phyloP scores from a whole-genome alignment of 805 yeast species.

The baker's yeast (Saccharomyces cerevisiae) region DNA sequence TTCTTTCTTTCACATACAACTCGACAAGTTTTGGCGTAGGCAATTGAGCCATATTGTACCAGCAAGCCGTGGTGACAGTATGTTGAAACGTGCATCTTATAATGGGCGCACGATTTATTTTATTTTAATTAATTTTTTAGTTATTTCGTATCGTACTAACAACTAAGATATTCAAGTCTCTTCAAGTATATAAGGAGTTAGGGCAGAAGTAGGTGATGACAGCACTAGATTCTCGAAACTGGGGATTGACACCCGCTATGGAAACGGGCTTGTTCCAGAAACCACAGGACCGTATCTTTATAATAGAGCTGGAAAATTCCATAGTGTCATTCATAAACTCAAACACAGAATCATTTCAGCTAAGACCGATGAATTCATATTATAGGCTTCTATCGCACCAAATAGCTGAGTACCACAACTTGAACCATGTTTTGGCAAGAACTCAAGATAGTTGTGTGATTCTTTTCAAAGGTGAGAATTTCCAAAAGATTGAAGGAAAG shows the following conservation, averaged over 20 bases:
- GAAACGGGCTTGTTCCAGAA: slow-evolving; percentile 34
- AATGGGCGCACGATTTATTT: background rate
- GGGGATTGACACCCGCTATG: slow-evolving; percentile 28
- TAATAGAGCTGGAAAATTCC: slow-evolving; percentile 42
- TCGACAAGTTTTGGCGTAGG: background rate
- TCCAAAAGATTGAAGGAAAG: slow-evolving; percentile 6
- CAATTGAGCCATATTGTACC: background rate
- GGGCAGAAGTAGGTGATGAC: background rate
- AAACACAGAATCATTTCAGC: slow-evolving; percentile 33
- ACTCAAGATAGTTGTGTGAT: slow-evolving; percentile 41
- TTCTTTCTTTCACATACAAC: background rate
- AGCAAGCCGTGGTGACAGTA: background rate
- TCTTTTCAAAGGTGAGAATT: slow-evolving; percentile 33
- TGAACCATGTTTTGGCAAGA: slow-evolving; percentile 49
- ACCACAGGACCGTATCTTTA: slow-evolving; percentile 41
- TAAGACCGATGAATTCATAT: slow-evolving; percentile 58
- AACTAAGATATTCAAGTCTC: background rate
- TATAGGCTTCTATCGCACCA: slow-evolving; percentile 62
- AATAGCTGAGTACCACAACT: slow-evolving; percentile 54
- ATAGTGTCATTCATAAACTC: slow-evolving; percentile 39
- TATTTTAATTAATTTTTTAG: background rate
- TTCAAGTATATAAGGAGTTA: background rate
- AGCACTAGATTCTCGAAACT: slow-evolving; percentile 1
- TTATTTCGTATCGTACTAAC: background rate
- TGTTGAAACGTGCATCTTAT: background rate